These are phyloP conservation scores for Trichoderma atrobrunneum DNA, from an alignment of 2,329 filamentous ascomycete species.

Conservation along the genomic window DNA sequence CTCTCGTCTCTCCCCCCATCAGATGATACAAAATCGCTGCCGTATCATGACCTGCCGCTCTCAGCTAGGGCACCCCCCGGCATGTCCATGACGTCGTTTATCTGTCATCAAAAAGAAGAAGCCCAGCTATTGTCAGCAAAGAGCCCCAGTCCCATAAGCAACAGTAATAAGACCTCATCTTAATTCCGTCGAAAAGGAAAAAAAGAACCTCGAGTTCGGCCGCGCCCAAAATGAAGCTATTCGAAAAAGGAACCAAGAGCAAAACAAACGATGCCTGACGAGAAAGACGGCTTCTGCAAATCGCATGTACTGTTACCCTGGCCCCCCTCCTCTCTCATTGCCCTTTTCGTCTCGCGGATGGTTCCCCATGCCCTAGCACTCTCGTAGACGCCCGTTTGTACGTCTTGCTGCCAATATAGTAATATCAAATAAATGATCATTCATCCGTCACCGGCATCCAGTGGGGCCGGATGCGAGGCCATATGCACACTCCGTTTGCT, in stretches of 20 bases:
- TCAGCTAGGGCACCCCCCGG: not conserved
- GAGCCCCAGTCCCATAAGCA: slow-evolving; percentile 2
- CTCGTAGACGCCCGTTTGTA: slow-evolving; percentile 5
- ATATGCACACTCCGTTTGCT: slow-evolving; percentile 5
- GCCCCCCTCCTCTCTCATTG: not conserved
- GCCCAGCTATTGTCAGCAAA: slow-evolving; percentile 4
- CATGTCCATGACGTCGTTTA: not conserved
- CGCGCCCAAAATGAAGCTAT: not conserved
- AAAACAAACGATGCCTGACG: slow-evolving; percentile 1
- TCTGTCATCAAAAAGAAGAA: not conserved
- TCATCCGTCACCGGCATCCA: slow-evolving; percentile 9
- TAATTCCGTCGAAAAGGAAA: not conserved
- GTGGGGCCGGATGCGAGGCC: not conserved
- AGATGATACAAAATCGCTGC: not conserved
- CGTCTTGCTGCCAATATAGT: not conserved
- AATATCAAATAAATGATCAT: slow-evolving; percentile 8
- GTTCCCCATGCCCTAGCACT: not conserved
- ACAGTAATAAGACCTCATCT: not conserved
- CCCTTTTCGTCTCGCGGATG: not conserved
- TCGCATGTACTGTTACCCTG: not conserved
- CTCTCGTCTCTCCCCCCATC: not conserved
- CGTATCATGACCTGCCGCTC: slow-evolving; percentile 15
- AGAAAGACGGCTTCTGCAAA: not conserved
- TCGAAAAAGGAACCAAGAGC: not conserved
- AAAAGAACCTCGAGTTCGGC: not conserved